phyloP scores from a whole-genome alignment of 78 protist genomes.

The Corallochytrium limacisporum region DNA sequence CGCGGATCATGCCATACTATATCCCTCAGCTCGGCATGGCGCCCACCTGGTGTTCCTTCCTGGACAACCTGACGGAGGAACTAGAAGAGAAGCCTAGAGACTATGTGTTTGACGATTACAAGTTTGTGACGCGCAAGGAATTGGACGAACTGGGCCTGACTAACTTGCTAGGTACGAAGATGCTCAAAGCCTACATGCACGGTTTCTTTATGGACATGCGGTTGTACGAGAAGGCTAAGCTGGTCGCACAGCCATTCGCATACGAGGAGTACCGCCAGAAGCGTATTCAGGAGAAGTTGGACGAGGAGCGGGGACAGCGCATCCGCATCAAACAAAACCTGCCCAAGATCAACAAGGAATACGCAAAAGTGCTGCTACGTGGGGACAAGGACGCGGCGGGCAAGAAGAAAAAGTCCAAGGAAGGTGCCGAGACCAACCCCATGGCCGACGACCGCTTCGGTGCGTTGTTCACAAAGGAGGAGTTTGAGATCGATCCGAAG shows the following conservation, averaged over 20 bases:
- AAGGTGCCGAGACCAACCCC: background rate
- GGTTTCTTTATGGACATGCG: slow-evolving; percentile 76
- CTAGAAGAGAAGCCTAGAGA: slow-evolving; percentile 44
- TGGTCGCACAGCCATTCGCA: slow-evolving; percentile 38
- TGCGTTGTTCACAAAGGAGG: slow-evolving; percentile 2
- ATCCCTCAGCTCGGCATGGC: slow-evolving; percentile 88
- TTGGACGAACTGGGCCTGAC: slow-evolving; percentile 45
- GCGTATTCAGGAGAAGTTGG: slow-evolving; percentile 25
- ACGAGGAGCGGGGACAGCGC: slow-evolving; percentile 19
- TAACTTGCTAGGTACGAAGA: slow-evolving; percentile 48
- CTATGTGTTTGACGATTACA: slow-evolving; percentile 71
- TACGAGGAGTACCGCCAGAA: slow-evolving; percentile 36
- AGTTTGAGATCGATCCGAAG: slow-evolving; percentile 22
- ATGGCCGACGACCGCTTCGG: slow-evolving; percentile 36
- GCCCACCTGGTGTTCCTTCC: slow-evolving; percentile 90
- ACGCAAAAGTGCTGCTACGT: slow-evolving; percentile 22
- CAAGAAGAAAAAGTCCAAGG: background rate
- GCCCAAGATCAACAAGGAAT: slow-evolving; percentile 34
- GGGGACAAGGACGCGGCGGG: background rate
- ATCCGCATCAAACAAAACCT: slow-evolving; percentile 8
- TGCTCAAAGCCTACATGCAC: slow-evolving; percentile 80
- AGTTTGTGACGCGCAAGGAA: slow-evolving; percentile 81
- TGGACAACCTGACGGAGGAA: slow-evolving; percentile 81
- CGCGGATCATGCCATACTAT: slow-evolving; percentile 61
- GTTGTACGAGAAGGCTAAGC: slow-evolving; percentile 28